Evolutionary conservation across 208 protist species (phyloP).

Genomic region (Crithidia acanthocephali): DNA sequence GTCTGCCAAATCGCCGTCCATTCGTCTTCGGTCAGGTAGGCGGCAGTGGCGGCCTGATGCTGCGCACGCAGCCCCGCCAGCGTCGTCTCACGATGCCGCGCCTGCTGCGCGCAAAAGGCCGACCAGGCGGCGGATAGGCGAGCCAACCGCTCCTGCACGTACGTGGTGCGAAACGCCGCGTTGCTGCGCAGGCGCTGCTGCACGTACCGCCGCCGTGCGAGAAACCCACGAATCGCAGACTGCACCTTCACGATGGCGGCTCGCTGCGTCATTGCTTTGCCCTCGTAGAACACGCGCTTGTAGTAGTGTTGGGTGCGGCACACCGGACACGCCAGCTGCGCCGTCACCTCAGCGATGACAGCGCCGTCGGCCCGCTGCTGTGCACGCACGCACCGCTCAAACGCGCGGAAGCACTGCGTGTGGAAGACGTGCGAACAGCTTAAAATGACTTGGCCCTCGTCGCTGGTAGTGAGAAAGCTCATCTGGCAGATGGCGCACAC

Average conservation of each 20-base stretch:
- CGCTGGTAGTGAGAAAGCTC: constrained; percentile 55
- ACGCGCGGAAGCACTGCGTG: constrained; percentile 80
- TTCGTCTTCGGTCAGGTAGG: constrained; percentile 52
- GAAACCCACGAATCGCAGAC: constrained; percentile 54
- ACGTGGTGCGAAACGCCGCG: constrained; percentile 60
- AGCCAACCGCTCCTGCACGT: constrained; percentile 60
- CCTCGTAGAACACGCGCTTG: constrained; percentile 83
- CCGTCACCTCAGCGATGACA: constrained; percentile 21
- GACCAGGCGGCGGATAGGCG: constrained; percentile 68
- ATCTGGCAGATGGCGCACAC: constrained; percentile 84
- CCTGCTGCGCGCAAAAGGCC: constrained; percentile 47
- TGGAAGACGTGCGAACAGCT: constrained; percentile 92
- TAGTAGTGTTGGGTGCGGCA: constrained; percentile 82
- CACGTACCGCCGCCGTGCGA: constrained; percentile 70
- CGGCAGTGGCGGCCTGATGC: constrained; percentile 54
- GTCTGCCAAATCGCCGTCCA: constrained; percentile 47
- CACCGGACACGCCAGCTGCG: constrained; percentile 73
- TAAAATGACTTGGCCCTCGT: constrained; percentile 79
- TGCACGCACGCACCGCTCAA: constrained; percentile 73
- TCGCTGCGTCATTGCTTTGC: constrained; percentile 82
- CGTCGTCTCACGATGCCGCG: constrained; percentile 38
- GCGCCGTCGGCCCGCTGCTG: constrained; percentile 49
- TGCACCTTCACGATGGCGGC: constrained; percentile 81
- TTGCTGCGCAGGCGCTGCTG: constrained; percentile 52
- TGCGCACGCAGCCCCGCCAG: constrained; percentile 48